Evolutionary conservation across 2,329 filamentous ascomycete species (phyloP).

Genomic region (Gnomoniopsis sp.): DNA sequence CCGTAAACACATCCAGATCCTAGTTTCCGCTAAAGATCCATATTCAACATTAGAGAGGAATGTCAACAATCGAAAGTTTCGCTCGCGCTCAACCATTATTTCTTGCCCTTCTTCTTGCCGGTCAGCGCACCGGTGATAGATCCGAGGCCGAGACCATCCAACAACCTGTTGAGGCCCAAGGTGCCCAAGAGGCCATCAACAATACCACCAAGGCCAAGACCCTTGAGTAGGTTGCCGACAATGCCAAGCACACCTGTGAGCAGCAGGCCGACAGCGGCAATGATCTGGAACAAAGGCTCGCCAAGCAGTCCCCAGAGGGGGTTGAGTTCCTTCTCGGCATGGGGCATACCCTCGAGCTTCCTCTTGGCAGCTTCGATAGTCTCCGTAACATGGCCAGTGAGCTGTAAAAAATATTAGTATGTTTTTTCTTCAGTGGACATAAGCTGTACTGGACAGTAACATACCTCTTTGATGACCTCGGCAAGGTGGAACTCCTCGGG

Average conservation of each 20-base stretch:
- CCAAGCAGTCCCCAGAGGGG: conserved; percentile 80
- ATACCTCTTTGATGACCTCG: conserved; percentile 75
- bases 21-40: not conserved
- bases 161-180: conserved; percentile 70
- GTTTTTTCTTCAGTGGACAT: not conserved
- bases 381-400: conserved; percentile 75
- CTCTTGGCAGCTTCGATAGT: conserved; percentile 86
- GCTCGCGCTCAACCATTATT: conserved; percentile 16
- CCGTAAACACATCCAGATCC: not conserved
- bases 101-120: conserved; percentile 39
- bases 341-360: conserved; percentile 88
- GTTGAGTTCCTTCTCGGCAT: conserved; percentile 92
- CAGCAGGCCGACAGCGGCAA: conserved; percentile 81
- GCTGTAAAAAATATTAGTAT: conserved; percentile 32
- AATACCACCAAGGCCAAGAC: conserved; percentile 76
- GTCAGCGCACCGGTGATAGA: conserved; percentile 39
- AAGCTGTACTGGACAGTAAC: not conserved
- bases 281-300: conserved; percentile 88
- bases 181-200: conserved; percentile 77
- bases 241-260: conserved; percentile 80
- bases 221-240: conserved; percentile 75
- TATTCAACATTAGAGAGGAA: not conserved
- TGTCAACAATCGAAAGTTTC: not conserved
- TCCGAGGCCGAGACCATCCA: conserved; percentile 69
- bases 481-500: conserved; percentile 84